A percentile compares a stretch with the other conserved stretches of the same genome.
Evolutionary conservation across 2,329 filamentous ascomycete species (phyloP).

Genomic region (Endoconidiophora polonica): DNA sequence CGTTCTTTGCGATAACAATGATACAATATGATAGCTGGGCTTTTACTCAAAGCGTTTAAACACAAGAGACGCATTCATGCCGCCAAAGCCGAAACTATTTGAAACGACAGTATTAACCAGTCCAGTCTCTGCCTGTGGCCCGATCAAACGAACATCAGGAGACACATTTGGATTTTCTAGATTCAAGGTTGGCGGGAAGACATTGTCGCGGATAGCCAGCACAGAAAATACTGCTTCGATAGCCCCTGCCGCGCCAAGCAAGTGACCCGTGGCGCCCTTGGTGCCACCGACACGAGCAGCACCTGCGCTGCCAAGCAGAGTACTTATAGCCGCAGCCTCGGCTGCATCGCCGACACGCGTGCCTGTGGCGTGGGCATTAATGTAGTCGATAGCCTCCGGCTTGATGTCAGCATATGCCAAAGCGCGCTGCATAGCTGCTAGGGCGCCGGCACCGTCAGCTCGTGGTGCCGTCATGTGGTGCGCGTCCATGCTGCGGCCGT

Average conservation of each 20-base stretch:
- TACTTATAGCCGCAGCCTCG: slow-evolving; percentile 68
- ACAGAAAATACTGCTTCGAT: slow-evolving; percentile 79
- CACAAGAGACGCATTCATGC: slow-evolving; percentile 81
- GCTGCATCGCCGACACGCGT: slow-evolving; percentile 74
- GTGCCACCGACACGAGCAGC: slow-evolving; percentile 57
- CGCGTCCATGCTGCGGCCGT: slow-evolving; percentile 81
- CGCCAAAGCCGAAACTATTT: slow-evolving; percentile 96
- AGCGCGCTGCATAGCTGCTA: slow-evolving; percentile 70
- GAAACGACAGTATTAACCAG: slow-evolving; percentile 60
- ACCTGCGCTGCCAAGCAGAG: slow-evolving; percentile 36
- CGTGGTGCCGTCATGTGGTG: slow-evolving; percentile 85
- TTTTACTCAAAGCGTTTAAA: slow-evolving; percentile 33
- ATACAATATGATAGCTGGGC: background rate
- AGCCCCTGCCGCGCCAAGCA: slow-evolving; percentile 80
- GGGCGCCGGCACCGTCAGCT: slow-evolving; percentile 66
- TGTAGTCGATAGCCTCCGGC: slow-evolving; percentile 64
- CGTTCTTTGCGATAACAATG: background rate
- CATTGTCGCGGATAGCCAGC: slow-evolving; percentile 60
- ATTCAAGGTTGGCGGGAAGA: slow-evolving; percentile 76
- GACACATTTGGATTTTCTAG: slow-evolving; percentile 48
- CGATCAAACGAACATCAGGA: slow-evolving; percentile 74
- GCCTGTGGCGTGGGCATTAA: slow-evolving; percentile 91
- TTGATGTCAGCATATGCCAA: slow-evolving; percentile 53
- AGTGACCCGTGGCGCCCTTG: slow-evolving; percentile 81
- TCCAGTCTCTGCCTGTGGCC: slow-evolving; percentile 51